Evolutionary conservation across 495 filamentous ascomycete genomes (phyloP).

Genomic region (Lineolata rhizophorae): DNA sequence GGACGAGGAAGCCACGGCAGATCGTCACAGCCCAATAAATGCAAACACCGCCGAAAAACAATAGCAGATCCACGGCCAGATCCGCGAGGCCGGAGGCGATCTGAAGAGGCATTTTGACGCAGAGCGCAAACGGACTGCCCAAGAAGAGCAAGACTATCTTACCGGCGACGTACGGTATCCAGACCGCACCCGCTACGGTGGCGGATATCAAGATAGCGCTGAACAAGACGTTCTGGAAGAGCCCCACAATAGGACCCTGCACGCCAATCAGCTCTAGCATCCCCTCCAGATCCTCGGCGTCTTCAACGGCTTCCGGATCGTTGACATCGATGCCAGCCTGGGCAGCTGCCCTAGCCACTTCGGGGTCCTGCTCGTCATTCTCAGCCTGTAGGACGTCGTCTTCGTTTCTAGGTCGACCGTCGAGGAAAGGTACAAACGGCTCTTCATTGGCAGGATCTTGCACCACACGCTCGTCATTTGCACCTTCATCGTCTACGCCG

Average conservation of each 20-base stretch:
- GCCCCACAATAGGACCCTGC: slow-evolving; percentile 72
- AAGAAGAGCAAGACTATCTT: slow-evolving; percentile 60
- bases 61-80: slow-evolving; percentile 40
- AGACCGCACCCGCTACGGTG: slow-evolving; percentile 65
- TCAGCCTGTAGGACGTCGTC: slow-evolving; percentile 7
- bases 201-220: slow-evolving; percentile 73
- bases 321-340: slow-evolving; percentile 34
- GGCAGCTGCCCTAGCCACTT: slow-evolving; percentile 21
- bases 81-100: slow-evolving; percentile 50
- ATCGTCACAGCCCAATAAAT: slow-evolving; percentile 27
- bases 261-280: slow-evolving; percentile 92
- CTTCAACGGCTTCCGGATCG: slow-evolving; percentile 34
- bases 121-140: slow-evolving; percentile 50
- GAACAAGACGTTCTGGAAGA: slow-evolving; percentile 89
- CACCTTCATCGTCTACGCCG: slow-evolving; percentile 7
- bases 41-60: slow-evolving; percentile 26
- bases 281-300: slow-evolving; percentile 92
- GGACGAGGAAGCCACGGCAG: too few relatives aligned
- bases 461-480: slow-evolving; percentile 35
- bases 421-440: slow-evolving; percentile 36
- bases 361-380: slow-evolving; percentile 15
- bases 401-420: slow-evolving; percentile 6
- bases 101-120: slow-evolving; percentile 46
- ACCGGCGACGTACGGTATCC: slow-evolving; percentile 77
- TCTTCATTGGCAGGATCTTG: slow-evolving; percentile 34